Conservation (phyloP, 495 filamentous ascomycete genomes). For the Geopyxis carbonaria region DNA sequence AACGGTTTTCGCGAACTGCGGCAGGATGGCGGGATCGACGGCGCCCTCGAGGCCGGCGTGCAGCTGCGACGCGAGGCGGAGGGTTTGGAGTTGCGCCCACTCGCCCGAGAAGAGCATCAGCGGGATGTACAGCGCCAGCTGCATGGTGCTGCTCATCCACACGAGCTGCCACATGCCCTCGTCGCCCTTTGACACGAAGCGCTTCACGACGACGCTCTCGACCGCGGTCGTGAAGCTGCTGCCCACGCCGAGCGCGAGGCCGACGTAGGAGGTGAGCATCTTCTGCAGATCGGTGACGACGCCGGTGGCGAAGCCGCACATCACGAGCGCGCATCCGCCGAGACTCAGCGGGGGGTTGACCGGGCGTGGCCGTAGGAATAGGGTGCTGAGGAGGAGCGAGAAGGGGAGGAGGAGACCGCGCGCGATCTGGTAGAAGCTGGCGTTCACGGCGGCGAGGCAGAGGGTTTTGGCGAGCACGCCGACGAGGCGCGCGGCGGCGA, state of each 20-base stretch:
- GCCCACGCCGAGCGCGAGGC: conserved; percentile 11
- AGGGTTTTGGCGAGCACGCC: conserved; percentile 18
- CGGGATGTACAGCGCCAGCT: conserved; percentile 12
- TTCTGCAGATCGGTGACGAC: conserved; percentile 10
- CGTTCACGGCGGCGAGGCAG: conserved; percentile 16
- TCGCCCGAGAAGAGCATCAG: conserved; percentile 9
- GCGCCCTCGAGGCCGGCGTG: conserved; percentile 2
- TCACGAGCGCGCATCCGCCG: conserved; percentile 13
- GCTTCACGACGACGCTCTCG: conserved; percentile 15
- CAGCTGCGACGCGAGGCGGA: neutral
- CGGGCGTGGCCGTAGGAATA: conserved; percentile 14
- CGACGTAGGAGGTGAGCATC: conserved; percentile 10
- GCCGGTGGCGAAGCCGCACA: conserved; percentile 14
- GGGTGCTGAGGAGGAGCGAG: conserved; percentile 10
- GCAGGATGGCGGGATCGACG: neutral
- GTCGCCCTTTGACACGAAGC: conserved; percentile 13
- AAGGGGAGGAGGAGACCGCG: conserved; percentile 17
- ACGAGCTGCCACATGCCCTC: conserved; percentile 21
- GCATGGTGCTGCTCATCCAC: conserved; percentile 15
- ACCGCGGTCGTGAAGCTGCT: conserved; percentile 17
- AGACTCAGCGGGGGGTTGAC: conserved; percentile 13
- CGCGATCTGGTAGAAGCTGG: conserved; percentile 16
- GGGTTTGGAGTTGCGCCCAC: neutral
- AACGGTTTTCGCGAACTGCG: conserved; percentile 5
- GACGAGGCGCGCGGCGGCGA: conserved; percentile 13